Conservation (phyloP, 1,139 yeast species). For the Arxiozyma slooffiae region DNA sequence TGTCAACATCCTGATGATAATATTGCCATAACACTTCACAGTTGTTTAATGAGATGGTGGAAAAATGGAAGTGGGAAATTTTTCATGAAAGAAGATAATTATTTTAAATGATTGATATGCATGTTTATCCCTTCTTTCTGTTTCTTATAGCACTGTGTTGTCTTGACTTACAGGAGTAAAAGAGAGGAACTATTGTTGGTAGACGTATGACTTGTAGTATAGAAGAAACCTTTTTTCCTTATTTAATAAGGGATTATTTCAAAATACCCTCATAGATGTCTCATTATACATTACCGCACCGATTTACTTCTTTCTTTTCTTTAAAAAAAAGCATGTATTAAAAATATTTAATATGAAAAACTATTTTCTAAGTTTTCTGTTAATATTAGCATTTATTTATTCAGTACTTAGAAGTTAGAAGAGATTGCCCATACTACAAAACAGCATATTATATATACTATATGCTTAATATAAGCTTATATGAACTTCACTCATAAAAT, state of each 20-base stretch:
- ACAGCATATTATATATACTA: neutral
- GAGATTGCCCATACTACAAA: neutral
- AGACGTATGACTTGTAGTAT: too few species aligned
- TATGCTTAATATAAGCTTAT: neutral
- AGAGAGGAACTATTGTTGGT: neutral
- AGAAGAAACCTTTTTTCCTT: neutral
- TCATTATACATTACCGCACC: too few species aligned
- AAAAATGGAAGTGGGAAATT: constrained; percentile 45
- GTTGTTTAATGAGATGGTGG: constrained; percentile 88
- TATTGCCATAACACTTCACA: constrained; percentile 51
- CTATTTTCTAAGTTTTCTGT: neutral
- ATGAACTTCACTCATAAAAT: neutral
- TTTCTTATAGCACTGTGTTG: neutral
- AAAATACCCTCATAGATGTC: too few species aligned
- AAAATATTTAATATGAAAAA: too few species aligned
- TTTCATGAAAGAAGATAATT: constrained; percentile 25
- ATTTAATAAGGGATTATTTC: neutral
- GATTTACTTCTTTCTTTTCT: too few species aligned
- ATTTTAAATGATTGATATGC: neutral
- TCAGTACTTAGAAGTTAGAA: neutral
- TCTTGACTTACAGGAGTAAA: too few species aligned
- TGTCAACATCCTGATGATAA: constrained; percentile 45
- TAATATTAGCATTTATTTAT: neutral
- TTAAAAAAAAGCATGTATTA: too few species aligned
- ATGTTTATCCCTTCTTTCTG: neutral